Evolutionary conservation across 2,329 filamentous ascomycete genomes (phyloP).

Genomic region (Diaporthe vaccinii): DNA sequence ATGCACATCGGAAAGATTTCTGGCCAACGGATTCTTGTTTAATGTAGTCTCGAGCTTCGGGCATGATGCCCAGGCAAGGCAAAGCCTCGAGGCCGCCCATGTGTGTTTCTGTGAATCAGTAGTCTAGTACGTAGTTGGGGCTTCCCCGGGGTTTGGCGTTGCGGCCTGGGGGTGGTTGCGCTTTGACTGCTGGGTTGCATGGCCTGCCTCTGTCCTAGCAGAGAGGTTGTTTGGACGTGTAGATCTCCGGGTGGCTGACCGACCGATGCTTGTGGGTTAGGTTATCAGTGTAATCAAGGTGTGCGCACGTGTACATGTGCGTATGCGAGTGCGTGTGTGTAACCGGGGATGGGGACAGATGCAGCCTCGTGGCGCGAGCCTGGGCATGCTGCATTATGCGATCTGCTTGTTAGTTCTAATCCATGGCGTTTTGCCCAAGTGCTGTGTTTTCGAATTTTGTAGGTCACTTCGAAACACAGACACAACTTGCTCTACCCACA

Average conservation of each 20-base stretch:
- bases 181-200: conserved; percentile 30
- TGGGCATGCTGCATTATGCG: conserved; percentile 7
- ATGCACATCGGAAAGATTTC: background rate
- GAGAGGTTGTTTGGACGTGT: background rate
- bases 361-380: background rate
- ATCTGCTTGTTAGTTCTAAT: background rate
- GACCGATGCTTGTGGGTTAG: conserved; percentile 19
- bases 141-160: background rate
- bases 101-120: background rate
- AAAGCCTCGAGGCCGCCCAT: background rate
- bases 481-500: background rate
- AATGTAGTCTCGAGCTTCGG: conserved; percentile 10
- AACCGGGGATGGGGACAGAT: background rate
- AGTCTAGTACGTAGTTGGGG: background rate
- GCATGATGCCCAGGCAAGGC: conserved; percentile 4
- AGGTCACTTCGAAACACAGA: background rate
- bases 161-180: background rate
- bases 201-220: background rate
- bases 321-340: background rate
- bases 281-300: background rate
- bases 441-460: background rate
- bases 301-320: background rate
- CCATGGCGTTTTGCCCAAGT: background rate
- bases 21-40: background rate
- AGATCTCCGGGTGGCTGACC: conserved; percentile 13